phyloP scores from a whole-genome alignment of 2,329 filamentous ascomycete species.

The Ophiostoma piceae region DNA sequence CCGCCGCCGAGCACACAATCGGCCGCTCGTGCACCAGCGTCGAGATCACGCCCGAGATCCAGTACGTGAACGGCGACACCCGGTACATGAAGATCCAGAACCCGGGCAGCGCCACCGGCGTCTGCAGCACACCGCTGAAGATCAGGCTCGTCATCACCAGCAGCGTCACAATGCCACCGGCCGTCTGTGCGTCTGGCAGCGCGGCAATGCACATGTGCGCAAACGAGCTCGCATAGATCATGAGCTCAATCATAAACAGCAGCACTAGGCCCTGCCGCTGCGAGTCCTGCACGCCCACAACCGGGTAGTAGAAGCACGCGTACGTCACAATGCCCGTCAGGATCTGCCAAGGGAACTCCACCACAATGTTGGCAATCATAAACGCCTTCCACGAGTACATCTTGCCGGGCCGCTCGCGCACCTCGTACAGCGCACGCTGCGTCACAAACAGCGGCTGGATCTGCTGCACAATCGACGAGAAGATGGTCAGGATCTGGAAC shows the following conservation, averaged over 20 bases:
- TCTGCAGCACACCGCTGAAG: constrained; percentile 59
- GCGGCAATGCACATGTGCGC: constrained; percentile 68
- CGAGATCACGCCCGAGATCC: constrained; percentile 67
- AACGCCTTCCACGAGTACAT: constrained; percentile 82
- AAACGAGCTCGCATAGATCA: constrained; percentile 66
- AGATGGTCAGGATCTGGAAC: constrained; percentile 78
- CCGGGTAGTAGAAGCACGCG: constrained; percentile 74
- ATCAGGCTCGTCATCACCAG: constrained; percentile 53
- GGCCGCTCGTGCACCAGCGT: constrained; percentile 61
- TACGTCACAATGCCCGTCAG: constrained; percentile 59
- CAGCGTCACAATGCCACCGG: constrained; percentile 56
- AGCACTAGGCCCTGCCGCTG: constrained; percentile 61
- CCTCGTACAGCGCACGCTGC: constrained; percentile 75
- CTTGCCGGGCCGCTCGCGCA: constrained; percentile 76
- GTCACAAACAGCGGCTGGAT: constrained; percentile 82
- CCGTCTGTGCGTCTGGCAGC: constrained; percentile 62
- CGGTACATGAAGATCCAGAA: constrained; percentile 83
- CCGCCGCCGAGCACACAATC: constrained; percentile 57
- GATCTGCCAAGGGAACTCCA: constrained; percentile 83
- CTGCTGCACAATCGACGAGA: constrained; percentile 70
- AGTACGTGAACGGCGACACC: constrained; percentile 74
- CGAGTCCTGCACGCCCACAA: constrained; percentile 51
- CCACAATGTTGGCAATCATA: constrained; percentile 73
- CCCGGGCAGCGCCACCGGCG: constrained; percentile 53
- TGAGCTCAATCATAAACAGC: constrained; percentile 58